Conservation (phyloP, 768 basidiomycete species). For the Leccinum pellstonianum region DNA sequence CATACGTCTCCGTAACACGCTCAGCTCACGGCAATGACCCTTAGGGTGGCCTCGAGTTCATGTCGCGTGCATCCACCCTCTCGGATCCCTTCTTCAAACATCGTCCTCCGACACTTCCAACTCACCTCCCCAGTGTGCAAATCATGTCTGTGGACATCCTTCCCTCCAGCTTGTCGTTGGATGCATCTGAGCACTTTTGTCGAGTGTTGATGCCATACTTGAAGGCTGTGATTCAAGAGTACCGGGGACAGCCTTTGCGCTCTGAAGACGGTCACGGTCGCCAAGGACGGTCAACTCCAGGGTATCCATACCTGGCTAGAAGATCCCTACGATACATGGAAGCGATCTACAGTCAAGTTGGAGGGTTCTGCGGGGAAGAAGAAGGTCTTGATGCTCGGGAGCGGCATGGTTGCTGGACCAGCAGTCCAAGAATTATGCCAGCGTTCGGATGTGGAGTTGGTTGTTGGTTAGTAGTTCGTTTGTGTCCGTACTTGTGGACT, state of each 20-base stretch:
- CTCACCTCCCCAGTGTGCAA: slow-evolving; percentile 55
- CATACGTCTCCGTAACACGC: background rate
- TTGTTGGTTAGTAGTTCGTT: slow-evolving; percentile 62
- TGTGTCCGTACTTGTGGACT: slow-evolving; percentile 18
- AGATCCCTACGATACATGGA: slow-evolving; percentile 47
- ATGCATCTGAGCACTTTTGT: slow-evolving; percentile 80
- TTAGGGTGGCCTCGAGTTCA: slow-evolving; percentile 84
- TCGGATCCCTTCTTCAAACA: slow-evolving; percentile 67
- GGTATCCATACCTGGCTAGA: slow-evolving; percentile 59
- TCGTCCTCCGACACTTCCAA: slow-evolving; percentile 40
- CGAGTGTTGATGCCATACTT: slow-evolving; percentile 66
- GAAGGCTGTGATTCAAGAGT: slow-evolving; percentile 47
- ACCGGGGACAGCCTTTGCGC: slow-evolving; percentile 38
- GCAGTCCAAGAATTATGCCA: slow-evolving; percentile 73
- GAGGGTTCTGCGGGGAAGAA: slow-evolving; percentile 42
- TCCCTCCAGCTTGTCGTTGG: slow-evolving; percentile 78
- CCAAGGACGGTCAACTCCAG: slow-evolving; percentile 53
- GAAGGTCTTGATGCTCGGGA: slow-evolving; percentile 79
- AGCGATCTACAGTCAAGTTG: slow-evolving; percentile 12
- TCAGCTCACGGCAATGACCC: background rate
- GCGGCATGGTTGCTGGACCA: slow-evolving; percentile 95
- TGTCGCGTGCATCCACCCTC: slow-evolving; percentile 74
- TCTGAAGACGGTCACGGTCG: slow-evolving; percentile 71
- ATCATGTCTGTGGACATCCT: slow-evolving; percentile 93
- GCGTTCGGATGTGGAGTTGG: slow-evolving; percentile 60